Percentiles rank a stretch among this genome's conserved stretches.
Evolutionary conservation across 495 filamentous ascomycete species (phyloP).

Genomic region (Xeromyces bisporus): DNA sequence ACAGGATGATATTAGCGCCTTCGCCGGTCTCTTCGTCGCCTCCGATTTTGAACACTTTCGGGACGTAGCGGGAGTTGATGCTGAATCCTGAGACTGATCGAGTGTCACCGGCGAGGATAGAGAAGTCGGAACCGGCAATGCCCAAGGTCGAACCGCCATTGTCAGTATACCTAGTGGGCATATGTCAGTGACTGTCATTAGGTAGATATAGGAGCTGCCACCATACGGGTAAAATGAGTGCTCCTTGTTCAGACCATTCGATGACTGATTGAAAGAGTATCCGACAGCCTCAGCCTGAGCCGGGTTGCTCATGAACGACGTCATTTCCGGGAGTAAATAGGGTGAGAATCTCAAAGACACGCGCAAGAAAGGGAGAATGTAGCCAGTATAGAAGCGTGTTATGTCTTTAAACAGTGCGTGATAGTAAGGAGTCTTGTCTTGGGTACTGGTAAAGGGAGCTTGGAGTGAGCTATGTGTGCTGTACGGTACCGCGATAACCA

Average conservation of each 20-base stretch:
- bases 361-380: slow-evolving; percentile 1
- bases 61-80: slow-evolving; percentile 88
- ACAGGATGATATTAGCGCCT: slow-evolving; percentile 69
- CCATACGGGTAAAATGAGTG: slow-evolving; percentile 88
- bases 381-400: slow-evolving; percentile 1
- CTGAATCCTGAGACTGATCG: slow-evolving; percentile 89
- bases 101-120: slow-evolving; percentile 92
- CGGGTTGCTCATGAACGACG: slow-evolving; percentile 28
- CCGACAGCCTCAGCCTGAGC: slow-evolving; percentile 27
- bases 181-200: slow-evolving; percentile 6
- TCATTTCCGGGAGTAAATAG: slow-evolving; percentile 18
- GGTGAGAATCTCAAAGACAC: neutral
- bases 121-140: slow-evolving; percentile 83
- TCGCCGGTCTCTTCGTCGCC: slow-evolving; percentile 70
- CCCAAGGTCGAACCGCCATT: slow-evolving; percentile 94
- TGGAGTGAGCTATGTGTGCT: no score
- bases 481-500: no score
- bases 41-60: slow-evolving; percentile 94
- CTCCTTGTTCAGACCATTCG: slow-evolving; percentile 37
- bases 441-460: no score
- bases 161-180: slow-evolving; percentile 68
- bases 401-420: no score
- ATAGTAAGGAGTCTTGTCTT: no score
- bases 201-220: slow-evolving; percentile 6
- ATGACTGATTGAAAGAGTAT: slow-evolving; percentile 44